These are phyloP conservation scores for Suillus lakei DNA, from an alignment of 768 basidiomycete species.

Conservation along the genomic window DNA sequence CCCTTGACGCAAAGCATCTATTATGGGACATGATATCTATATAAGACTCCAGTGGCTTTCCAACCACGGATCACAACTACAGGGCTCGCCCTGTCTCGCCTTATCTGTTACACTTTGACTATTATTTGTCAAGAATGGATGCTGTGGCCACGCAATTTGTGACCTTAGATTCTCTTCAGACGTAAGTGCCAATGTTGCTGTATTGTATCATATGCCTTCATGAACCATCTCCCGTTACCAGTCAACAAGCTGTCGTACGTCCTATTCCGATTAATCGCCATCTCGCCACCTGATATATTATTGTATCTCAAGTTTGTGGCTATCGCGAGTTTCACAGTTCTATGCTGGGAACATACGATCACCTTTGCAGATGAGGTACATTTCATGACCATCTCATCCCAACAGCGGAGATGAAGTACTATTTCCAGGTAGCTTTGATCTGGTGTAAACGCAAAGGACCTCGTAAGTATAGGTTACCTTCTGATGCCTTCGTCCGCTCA, in stretches of 20 bases:
- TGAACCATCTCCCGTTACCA: neutral
- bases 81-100: neutral
- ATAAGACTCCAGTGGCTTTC: neutral
- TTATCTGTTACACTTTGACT: neutral
- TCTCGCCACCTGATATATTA: neutral
- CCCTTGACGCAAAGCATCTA: neutral
- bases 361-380: conserved; percentile 38
- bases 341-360: conserved; percentile 48
- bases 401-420: neutral
- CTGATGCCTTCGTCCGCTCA: conserved; percentile 37
- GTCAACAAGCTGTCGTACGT: neutral
- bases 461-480: conserved; percentile 39
- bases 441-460: conserved; percentile 47
- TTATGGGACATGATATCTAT: neutral
- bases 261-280: neutral
- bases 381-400: neutral
- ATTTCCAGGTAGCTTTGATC: conserved; percentile 34
- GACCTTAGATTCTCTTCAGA: neutral
- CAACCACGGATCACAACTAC: neutral
- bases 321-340: conserved; percentile 50
- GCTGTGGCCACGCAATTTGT: neutral
- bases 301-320: conserved; percentile 46
- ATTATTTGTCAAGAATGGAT: neutral
- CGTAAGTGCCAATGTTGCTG: neutral
- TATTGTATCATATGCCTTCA: neutral